Percentiles rank a stretch among this genome's conserved stretches.
Evolutionary conservation across 352 stramenopile genomes (phyloP).

Genomic region (Phytophthora idaei): DNA sequence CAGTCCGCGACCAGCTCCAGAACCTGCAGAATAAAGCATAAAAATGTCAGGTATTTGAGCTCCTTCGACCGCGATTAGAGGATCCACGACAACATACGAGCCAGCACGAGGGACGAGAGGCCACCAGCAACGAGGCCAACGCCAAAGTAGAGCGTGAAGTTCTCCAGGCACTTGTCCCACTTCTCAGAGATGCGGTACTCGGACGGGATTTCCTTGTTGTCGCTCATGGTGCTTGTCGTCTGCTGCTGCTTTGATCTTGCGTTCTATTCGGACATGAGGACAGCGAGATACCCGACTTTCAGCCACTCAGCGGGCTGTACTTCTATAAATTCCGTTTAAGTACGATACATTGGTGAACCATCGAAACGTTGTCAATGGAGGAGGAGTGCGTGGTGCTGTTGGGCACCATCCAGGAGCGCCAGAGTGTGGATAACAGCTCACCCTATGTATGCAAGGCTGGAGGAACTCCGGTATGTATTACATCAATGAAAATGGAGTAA

Average conservation of each 20-base stretch:
- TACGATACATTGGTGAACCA: slow-evolving; percentile 20
- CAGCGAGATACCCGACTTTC: slow-evolving; percentile 13
- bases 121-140: slow-evolving; percentile 81
- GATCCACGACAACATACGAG: slow-evolving; percentile 55
- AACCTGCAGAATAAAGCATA: slow-evolving; percentile 44
- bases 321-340: slow-evolving; percentile 8
- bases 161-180: slow-evolving; percentile 91
- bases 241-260: slow-evolving; percentile 20
- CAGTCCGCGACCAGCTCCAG: slow-evolving; percentile 60
- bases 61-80: not conserved
- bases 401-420: slow-evolving; percentile 69
- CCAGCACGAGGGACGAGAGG: slow-evolving; percentile 82
- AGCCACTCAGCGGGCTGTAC: slow-evolving; percentile 22
- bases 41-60: slow-evolving; percentile 7
- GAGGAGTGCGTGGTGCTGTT: slow-evolving; percentile 69
- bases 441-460: slow-evolving; percentile 82
- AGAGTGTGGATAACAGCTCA: slow-evolving; percentile 65
- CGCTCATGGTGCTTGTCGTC: slow-evolving; percentile 42
- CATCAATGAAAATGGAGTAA: not conserved
- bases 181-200: slow-evolving; percentile 92
- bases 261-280: slow-evolving; percentile 41
- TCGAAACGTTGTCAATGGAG: slow-evolving; percentile 46
- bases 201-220: slow-evolving; percentile 76
- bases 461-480: slow-evolving; percentile 62
- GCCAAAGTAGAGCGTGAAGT: slow-evolving; percentile 88